A percentile compares a stretch with the other conserved stretches of the same genome.
phyloP scores from a whole-genome alignment of 1,284 basidiomycete genomes.

The Peniophora sp. region DNA sequence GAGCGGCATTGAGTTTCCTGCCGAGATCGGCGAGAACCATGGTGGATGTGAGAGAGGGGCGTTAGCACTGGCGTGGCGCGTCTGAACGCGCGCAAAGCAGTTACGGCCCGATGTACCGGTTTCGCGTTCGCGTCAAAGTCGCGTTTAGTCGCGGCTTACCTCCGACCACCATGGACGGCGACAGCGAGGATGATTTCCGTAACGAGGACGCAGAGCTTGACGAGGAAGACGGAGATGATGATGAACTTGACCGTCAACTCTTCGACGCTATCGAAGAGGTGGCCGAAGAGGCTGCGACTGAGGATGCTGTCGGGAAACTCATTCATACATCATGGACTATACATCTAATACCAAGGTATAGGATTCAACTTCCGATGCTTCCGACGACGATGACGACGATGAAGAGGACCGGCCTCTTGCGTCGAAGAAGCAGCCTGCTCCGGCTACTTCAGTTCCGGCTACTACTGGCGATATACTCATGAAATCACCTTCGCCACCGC shows the following conservation, averaged over 20 bases:
- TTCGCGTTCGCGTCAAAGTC: not conserved
- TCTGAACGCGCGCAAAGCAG: no score
- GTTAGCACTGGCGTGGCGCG: constrained; percentile 7
- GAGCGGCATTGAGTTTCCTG: constrained; percentile 87
- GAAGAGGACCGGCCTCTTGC: constrained; percentile 20
- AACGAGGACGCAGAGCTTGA: constrained; percentile 42
- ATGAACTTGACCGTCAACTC: constrained; percentile 47
- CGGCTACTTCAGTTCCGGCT: not conserved
- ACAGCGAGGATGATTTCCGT: constrained; percentile 61
- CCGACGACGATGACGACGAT: constrained; percentile 45
- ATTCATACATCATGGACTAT: not conserved
- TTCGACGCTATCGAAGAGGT: constrained; percentile 48
- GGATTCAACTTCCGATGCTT: constrained; percentile 52
- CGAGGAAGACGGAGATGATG: constrained; percentile 37
- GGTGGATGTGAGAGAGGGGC: constrained; percentile 6
- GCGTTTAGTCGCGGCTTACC: not conserved
- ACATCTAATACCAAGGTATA: constrained; percentile 38
- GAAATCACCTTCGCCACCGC: no score
- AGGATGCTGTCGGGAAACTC: constrained; percentile 13
- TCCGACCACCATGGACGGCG: constrained; percentile 37
- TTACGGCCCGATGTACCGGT: not conserved
- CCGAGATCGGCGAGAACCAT: constrained; percentile 99
- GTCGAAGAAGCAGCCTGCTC: not conserved
- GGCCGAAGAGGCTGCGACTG: constrained; percentile 41
- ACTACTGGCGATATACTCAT: not conserved